Evolutionary conservation across 371 early-diverging fungal genomes (phyloP).

Genomic region (Mucor irregularis): DNA sequence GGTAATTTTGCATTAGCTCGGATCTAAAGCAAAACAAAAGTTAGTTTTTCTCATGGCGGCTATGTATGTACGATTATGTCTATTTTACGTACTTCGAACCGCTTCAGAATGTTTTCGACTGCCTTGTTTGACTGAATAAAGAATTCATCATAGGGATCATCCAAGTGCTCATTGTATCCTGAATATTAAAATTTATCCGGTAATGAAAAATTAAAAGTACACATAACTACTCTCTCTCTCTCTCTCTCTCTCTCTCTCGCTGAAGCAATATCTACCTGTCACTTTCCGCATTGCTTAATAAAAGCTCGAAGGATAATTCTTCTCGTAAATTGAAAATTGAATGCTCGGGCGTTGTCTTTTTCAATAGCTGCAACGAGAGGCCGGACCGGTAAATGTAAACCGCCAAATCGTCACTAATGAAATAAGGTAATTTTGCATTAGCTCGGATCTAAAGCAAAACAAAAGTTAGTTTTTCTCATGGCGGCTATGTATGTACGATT

Average conservation of each 20-base stretch:
- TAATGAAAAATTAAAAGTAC: no score
- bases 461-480: background rate
- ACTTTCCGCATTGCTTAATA: constrained; percentile 4
- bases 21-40: constrained; percentile 8
- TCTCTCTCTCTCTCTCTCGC: no score
- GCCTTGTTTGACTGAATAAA: constrained; percentile 32
- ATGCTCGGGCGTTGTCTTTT: constrained; percentile 28
- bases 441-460: constrained; percentile 15
- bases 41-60: background rate
- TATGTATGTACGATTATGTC: no score
- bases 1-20: constrained; percentile 19
- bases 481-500: no score
- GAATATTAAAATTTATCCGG: no score
- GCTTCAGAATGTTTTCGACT: constrained; percentile 2
- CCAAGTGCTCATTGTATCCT: constrained; percentile 1
- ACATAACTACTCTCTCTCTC: no score
- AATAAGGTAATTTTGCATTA: constrained; percentile 25
- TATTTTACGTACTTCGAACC: background rate
- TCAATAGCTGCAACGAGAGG: constrained; percentile 28
- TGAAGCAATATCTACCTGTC: constrained; percentile 13
- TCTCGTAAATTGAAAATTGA: constrained; percentile 20
- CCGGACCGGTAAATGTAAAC: constrained; percentile 34
- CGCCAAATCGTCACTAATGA: constrained; percentile 21
- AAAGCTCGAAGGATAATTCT: background rate
- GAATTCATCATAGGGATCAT: constrained; percentile 51